These are phyloP conservation scores for Calonectria leucothoes DNA, from an alignment of 2,329 filamentous ascomycete genomes.

Conservation along the genomic window DNA sequence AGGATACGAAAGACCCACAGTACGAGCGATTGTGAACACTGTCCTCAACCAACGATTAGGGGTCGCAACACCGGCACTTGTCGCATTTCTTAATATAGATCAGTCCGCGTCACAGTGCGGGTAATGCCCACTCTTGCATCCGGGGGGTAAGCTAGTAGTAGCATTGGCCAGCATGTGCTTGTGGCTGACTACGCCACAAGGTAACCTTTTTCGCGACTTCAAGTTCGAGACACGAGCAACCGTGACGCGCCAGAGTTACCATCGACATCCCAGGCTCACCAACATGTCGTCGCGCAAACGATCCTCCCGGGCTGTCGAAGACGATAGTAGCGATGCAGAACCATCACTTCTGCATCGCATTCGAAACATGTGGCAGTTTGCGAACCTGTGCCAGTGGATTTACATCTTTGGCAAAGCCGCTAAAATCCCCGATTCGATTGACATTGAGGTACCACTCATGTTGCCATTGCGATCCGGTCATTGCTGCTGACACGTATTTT, in stretches of 20 bases:
- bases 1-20: constrained; percentile 27
- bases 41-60: constrained; percentile 24
- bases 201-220: constrained; percentile 34
- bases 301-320: constrained; percentile 33
- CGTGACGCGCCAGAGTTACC: constrained; percentile 40
- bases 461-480: constrained; percentile 1
- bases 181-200: constrained; percentile 43
- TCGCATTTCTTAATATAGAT: constrained; percentile 38
- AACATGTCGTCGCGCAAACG: constrained; percentile 45
- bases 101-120: constrained; percentile 37
- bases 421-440: constrained; percentile 89
- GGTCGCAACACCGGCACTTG: constrained; percentile 7
- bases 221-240: constrained; percentile 31
- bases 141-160: constrained; percentile 20
- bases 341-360: constrained; percentile 67
- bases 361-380: constrained; percentile 95
- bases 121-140: constrained; percentile 18
- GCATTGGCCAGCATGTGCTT: constrained; percentile 35
- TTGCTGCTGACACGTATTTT: background rate
- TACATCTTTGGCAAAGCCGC: constrained; percentile 89
- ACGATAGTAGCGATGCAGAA: constrained; percentile 27
- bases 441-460: constrained; percentile 78
- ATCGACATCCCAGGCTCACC: constrained; percentile 28
- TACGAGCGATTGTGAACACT: constrained; percentile 27
- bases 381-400: constrained; percentile 93